Evolutionary conservation across 495 filamentous ascomycete genomes (phyloP), one percentile per base, ranked within the genome.

Genomic region (Barbatosphaeria neglecta): DNA sequence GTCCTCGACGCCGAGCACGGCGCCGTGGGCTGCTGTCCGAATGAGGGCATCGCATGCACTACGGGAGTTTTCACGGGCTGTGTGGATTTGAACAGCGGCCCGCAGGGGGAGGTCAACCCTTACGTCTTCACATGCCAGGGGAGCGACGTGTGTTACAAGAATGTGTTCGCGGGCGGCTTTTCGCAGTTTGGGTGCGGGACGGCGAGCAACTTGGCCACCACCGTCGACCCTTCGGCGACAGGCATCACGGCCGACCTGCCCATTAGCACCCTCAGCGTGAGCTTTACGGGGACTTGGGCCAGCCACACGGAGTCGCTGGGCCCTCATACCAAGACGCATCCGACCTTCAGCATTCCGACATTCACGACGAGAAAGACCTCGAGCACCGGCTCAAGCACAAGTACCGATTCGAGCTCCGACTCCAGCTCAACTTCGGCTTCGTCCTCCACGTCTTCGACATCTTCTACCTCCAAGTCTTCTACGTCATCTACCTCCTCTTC

Each of bases 151-250:
- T 74, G 70, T 47, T 74, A 65, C 52, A 58, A 47, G 53, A 74
- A 74, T 50, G 28, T 58, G 17, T 74, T 66, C 45, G 68, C 68
- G 7, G 69, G 70, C n/a, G 70, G 70, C 9, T 69, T 59, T 37
- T 73, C 57, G 18, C 69, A 73, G 55, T 74, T 55, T 19, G 70
- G 70, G 10, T 74, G 70, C 49, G 70, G 69, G 10, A 70, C 65
- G 13, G 67, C 67, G 16, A 67, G 62, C 44, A 55, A 59, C 23
- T 37, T 65, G 46, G 70, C 58, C 19, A 68, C 67, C 5, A 67
- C 63, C 22, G 70, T 74, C 28, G 31, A 55, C 18, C 60, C 60
- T 22, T 64, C 57, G n/a, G 66, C 62, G 4, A 53, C 58, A 37
- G 67, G 65, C 0, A 23, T 61, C 44, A 60, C 64, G 43, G 41